Conservation (phyloP, 202 grass and related monocot genomes). For the Dendrocalamus latiflorus region DNA sequence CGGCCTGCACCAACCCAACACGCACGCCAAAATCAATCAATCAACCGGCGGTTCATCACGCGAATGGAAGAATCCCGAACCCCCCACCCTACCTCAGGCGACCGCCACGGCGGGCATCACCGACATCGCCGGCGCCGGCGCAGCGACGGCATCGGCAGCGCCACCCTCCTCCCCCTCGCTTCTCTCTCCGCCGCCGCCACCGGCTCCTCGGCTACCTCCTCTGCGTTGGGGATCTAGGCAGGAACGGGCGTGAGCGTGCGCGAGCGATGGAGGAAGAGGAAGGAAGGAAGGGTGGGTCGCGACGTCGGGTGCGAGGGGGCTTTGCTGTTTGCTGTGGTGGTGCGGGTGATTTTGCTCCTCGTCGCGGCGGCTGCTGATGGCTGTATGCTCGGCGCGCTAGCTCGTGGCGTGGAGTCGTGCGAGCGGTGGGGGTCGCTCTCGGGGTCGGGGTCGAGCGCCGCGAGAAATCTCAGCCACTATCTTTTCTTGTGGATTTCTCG, state of each 20-base stretch:
- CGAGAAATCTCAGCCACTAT: conserved; percentile 78
- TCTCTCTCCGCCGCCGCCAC: neutral
- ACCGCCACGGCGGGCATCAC: conserved; percentile 46
- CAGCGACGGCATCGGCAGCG: neutral
- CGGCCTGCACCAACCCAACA: neutral
- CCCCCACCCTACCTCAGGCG: conserved; percentile 38
- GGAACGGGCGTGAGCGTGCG: neutral
- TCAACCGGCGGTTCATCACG: neutral
- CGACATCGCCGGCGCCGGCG: conserved; percentile 5
- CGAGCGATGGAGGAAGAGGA: neutral
- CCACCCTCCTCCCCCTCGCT: neutral
- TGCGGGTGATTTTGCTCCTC: neutral
- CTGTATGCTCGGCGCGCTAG: neutral
- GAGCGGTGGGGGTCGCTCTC: conserved; percentile 1
- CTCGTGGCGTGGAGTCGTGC: neutral
- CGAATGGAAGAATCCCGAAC: neutral
- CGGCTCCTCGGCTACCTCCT: neutral
- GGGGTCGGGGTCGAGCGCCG: neutral
- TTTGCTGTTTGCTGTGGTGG: conserved; percentile 31
- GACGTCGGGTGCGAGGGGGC: neutral
- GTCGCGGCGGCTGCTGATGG: neutral
- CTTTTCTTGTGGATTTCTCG: conserved; percentile 74
- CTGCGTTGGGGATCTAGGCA: neutral
- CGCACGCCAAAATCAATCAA: neutral
- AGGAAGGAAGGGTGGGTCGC: no score